Percentiles rank a stretch among this genome's conserved stretches.
Evolutionary conservation across 805 yeast species (phyloP).

Genomic region (Monosporozyma unispora): DNA sequence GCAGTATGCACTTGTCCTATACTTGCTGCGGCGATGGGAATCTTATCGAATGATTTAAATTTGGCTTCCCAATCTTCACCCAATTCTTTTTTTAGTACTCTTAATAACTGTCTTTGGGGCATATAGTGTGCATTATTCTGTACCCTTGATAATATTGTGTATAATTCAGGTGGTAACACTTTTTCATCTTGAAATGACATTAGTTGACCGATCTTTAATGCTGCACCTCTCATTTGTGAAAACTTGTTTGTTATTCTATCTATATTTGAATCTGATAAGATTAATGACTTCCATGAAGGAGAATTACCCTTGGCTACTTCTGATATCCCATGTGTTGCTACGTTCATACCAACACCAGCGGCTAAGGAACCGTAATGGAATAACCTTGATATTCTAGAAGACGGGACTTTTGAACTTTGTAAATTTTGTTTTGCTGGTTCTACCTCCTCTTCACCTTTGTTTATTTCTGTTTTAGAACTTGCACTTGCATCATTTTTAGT

Average conservation of each 20-base stretch:
- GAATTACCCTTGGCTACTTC: conserved; percentile 50
- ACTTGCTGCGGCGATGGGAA: conserved; percentile 95
- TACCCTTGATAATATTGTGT: conserved; percentile 68
- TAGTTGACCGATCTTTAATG: conserved; percentile 94
- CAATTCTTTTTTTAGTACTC: conserved; percentile 60
- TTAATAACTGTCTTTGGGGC: conserved; percentile 86
- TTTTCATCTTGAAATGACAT: conserved; percentile 87
- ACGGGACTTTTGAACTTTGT: conserved; percentile 60
- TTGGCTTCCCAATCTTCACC: conserved; percentile 70
- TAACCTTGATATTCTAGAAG: conserved; percentile 76
- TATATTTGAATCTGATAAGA: conserved; percentile 74
- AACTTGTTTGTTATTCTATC: conserved; percentile 83
- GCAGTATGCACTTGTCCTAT: conserved; percentile 96
- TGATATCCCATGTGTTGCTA: conserved; percentile 66
- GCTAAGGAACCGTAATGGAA: conserved; percentile 92
- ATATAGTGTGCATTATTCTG: conserved; percentile 94
- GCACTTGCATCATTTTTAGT: background rate
- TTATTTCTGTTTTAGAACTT: conserved; percentile 1
- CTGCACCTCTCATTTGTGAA: conserved; percentile 97
- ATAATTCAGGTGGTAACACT: conserved; percentile 77
- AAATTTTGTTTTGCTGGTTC: background rate
- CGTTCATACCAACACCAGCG: conserved; percentile 82
- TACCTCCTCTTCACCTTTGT: background rate
- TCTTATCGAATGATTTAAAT: conserved; percentile 69
- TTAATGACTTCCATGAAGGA: conserved; percentile 45